Conservation (phyloP, 345 rosid genomes). For the Nasturtium officinale region DNA sequence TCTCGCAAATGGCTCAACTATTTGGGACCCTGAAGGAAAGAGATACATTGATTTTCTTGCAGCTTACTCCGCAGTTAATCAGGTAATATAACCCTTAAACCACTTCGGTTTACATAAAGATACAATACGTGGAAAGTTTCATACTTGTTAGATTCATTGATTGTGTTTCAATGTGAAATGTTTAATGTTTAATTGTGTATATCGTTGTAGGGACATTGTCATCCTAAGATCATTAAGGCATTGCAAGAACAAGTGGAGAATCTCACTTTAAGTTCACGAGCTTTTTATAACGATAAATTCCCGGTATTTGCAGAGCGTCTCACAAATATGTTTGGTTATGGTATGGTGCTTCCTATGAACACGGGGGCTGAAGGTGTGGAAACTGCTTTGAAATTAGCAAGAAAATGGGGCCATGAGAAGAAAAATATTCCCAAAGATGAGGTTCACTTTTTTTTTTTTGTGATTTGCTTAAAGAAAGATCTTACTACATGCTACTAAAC, state of each 20-base stretch:
- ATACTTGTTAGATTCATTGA: not conserved
- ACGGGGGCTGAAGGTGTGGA: conserved; percentile 99
- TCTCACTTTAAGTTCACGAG: conserved; percentile 86
- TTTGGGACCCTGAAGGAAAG: conserved; percentile 96
- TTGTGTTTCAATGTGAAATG: not conserved
- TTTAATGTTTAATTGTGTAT: not conserved
- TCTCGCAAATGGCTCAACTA: conserved; percentile 76
- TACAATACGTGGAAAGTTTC: not conserved
- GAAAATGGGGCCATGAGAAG: conserved; percentile 95
- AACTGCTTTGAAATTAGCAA: conserved; percentile 89
- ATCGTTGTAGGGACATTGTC: conserved; percentile 81
- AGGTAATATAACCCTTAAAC: conserved; percentile 48
- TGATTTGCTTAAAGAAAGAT: too few species aligned
- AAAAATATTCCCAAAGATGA: conserved; percentile 76
- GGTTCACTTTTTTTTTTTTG: conserved; percentile 34
- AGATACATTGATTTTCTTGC: conserved; percentile 89
- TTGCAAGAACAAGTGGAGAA: conserved; percentile 79
- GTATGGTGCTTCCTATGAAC: conserved; percentile 98
- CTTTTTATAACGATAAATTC: conserved; percentile 84
- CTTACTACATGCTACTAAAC: too few species aligned
- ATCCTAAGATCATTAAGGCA: conserved; percentile 86
- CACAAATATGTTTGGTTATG: conserved; percentile 85
- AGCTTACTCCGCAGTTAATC: conserved; percentile 95
- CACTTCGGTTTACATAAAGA: not conserved
- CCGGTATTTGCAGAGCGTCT: conserved; percentile 79